Base-by-base conservation (phyloP, 148 eudicot species). In the Hydrangea macrophylla region DNA sequence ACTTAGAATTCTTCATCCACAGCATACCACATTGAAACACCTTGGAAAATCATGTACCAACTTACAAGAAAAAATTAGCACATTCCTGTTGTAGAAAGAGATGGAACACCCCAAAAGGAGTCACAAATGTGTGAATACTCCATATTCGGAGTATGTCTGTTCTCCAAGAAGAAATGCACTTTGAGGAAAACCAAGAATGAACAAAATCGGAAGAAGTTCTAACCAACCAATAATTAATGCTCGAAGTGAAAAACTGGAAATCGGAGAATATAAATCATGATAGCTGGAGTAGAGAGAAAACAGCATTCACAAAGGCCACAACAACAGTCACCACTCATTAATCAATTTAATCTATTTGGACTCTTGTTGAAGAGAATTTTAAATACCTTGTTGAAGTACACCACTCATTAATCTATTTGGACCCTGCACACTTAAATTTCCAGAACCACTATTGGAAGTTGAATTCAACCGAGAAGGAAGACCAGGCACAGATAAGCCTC, bases 381-480 rank as follows among this genome's bases (percentile, higher is more conserved):
- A 62, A 8, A 71, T 86, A 94, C 99, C 96, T 91, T 91, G 99
- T 82, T 90, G 99, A 66, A 94, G 99, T 66, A 87, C 82, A 69
- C 97, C 84, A 59, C 96, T 74, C 79, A 83, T 81, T 73, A 94
- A 75, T 79, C 99, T 91, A 80, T 81, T 94, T 42, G 75, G 88
- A 64, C 93, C 93, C 74, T 91, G 97, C 73, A 85, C 82, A 69
- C 84, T 90, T 67, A 90, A 70, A 80, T 83, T 90, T 74, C 88
- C 95, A 55, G 98, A 86, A 60, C 90, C 93, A 77, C 88, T 87
- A 73, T 88, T 90, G 31, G 85, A 80, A 55, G 84, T 55, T 81
- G 89, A 68, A 80, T 89, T 94, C 35, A 94, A 66, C 28, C 96
- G 93, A 65, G 97, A 88, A 74, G 88, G 60, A 62, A 94, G 90